phyloP scores from a whole-genome alignment of 192 early-diverging fungal species.

The Coemansia sp. region DNA sequence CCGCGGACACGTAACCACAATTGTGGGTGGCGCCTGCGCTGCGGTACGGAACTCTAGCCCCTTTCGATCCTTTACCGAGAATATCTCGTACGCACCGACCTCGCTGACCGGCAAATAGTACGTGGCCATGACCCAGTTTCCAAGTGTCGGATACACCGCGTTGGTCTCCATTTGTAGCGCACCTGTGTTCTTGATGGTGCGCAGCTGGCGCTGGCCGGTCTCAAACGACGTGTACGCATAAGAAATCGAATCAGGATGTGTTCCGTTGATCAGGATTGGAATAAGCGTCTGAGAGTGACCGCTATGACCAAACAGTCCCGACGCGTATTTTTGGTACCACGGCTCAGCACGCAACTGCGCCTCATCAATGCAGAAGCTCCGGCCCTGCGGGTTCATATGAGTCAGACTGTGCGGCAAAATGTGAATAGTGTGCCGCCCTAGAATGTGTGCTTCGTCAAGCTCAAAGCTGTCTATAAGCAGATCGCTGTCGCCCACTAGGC shows the following conservation, averaged over 20 bases:
- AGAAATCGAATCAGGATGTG: constrained; percentile 35
- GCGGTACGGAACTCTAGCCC: constrained; percentile 48
- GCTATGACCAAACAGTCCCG: constrained; percentile 14
- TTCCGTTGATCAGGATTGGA: constrained; percentile 52
- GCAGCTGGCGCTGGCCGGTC: constrained; percentile 34
- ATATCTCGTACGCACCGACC: constrained; percentile 44
- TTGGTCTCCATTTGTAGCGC: constrained; percentile 27
- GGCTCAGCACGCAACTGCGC: constrained; percentile 11
- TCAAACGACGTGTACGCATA: constrained; percentile 46
- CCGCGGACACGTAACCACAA: constrained; percentile 41
- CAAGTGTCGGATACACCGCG: constrained; percentile 35
- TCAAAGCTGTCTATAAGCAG: constrained; percentile 48
- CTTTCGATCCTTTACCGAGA: constrained; percentile 37
- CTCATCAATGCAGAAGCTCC: constrained; percentile 32
- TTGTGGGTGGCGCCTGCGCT: constrained; percentile 32
- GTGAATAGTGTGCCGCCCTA: constrained; percentile 54
- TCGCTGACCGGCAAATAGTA: constrained; percentile 39
- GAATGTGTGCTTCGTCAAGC: constrained; percentile 49
- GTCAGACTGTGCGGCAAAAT: constrained; percentile 51
- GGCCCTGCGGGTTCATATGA: constrained; percentile 43
- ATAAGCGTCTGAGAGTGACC: constrained; percentile 20
- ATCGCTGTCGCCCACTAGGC: constrained; percentile 51
- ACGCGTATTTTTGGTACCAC: constrained; percentile 31
- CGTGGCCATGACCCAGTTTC: constrained; percentile 44
- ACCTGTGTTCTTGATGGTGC: constrained; percentile 23